phyloP scores from a whole-genome alignment of 345 rosid species.

The Arabis hirsuta region DNA sequence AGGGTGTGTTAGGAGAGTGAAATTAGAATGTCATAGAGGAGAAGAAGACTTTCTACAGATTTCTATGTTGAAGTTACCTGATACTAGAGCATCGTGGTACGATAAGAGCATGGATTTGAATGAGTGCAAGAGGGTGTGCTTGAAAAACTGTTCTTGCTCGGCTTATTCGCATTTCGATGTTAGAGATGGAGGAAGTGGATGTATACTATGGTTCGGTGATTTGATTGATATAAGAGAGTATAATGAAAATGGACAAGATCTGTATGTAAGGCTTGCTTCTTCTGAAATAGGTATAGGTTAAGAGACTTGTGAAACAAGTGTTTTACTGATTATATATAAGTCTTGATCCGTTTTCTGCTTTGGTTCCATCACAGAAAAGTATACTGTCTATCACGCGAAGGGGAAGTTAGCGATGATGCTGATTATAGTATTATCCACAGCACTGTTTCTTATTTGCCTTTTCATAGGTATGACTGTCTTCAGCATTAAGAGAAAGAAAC shows the following conservation, averaged over 20 bases:
- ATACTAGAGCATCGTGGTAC: slow-evolving; percentile 53
- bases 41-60: slow-evolving; percentile 65
- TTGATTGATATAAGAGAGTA: slow-evolving; percentile 51
- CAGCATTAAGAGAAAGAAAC: slow-evolving; percentile 32
- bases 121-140: slow-evolving; percentile 52
- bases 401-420: slow-evolving; percentile 32
- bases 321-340: background rate
- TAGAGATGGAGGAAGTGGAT: slow-evolving; percentile 52
- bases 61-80: slow-evolving; percentile 72
- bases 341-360: background rate
- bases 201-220: slow-evolving; percentile 59
- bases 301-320: slow-evolving; percentile 24
- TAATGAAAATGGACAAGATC: slow-evolving; percentile 67
- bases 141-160: slow-evolving; percentile 55
- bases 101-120: slow-evolving; percentile 43
- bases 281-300: slow-evolving; percentile 42
- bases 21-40: slow-evolving; percentile 47
- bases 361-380: slow-evolving; percentile 27
- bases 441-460: slow-evolving; percentile 31
- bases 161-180: slow-evolving; percentile 55
- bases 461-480: slow-evolving; percentile 13
- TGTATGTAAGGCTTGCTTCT: slow-evolving; percentile 63
- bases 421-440: slow-evolving; percentile 26
- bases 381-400: slow-evolving; percentile 21
- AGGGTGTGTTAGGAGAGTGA: slow-evolving; percentile 69